Base-by-base conservation (phyloP, 164 flowering plant genomes). In the Piper betle region DNA sequence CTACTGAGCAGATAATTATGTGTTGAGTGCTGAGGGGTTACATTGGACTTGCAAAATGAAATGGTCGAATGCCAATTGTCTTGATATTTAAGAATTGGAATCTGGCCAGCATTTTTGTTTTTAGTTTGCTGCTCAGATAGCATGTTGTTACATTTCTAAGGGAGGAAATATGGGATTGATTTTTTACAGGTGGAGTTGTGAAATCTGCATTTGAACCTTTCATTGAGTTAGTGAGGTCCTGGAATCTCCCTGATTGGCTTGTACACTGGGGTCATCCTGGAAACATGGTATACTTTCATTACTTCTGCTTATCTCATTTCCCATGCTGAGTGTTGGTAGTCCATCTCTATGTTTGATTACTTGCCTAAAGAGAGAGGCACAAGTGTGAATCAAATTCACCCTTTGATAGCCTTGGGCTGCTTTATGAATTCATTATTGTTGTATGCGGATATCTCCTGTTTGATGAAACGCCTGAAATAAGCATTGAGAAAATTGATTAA, bases 201-300 rank as follows among this genome's bases (percentile, higher is more conserved):
- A 85, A 81, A 60, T 77, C 87, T 54, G 53, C 78, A 39, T 77
- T 85, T 73, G 87, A 74, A 60, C 95, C 96, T 40, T 82, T 92
- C 62, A 88, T 76, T 63, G 98, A 88, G 76, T 71, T 85, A 19
- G 83, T 88, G 38, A 80, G 84, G 69, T 69, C 91, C 13, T 79
- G 61, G 83, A 73, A 76, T 74, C 87, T 92, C 53, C 98, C 96
- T 13, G 87, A 69, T 20, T 88, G 95, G 98, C 91, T 92, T 41
- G 92, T 92, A 41, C 98, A 91, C 52, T 91, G 98, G 98, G 96
- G 96, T 64, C 96, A 92, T 55, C 98, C 96, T 4, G 96, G 89
- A 0, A 92, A 92, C 78, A 88, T 92, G 98, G 98, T 92, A 71
- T 54, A 7, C 4, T 20, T 15, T 37, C 18, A 39, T 68, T 37